Conservation (phyloP, 2,329 filamentous ascomycete genomes). For the Tricladium varicosporioides region DNA sequence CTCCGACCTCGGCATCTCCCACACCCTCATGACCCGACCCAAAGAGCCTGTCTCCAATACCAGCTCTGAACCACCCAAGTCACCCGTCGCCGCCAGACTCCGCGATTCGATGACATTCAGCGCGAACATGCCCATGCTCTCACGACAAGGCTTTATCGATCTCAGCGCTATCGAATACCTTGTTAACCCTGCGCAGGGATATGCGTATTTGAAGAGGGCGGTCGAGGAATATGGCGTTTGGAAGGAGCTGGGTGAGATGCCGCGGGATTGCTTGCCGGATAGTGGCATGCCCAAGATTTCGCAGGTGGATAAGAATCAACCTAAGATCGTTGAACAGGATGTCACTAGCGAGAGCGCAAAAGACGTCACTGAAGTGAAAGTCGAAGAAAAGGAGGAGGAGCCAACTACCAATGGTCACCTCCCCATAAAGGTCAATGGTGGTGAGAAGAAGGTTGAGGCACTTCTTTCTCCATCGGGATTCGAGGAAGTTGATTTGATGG, state of each 20-base stretch:
- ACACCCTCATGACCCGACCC: slow-evolving; percentile 16
- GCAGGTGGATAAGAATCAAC: not conserved
- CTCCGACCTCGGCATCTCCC: slow-evolving; percentile 19
- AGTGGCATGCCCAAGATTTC: slow-evolving; percentile 1
- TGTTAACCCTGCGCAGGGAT: slow-evolving; percentile 17
- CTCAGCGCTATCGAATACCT: slow-evolving; percentile 20
- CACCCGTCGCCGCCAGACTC: slow-evolving; percentile 14
- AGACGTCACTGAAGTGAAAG: not conserved
- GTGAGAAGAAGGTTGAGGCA: not conserved
- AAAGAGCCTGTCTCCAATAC: not conserved
- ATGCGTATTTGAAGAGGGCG: slow-evolving; percentile 15
- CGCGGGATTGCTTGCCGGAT: slow-evolving; percentile 21
- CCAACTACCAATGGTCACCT: not conserved
- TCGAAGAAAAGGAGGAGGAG: not conserved
- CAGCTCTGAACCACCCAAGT: not conserved
- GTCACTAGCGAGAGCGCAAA: not conserved
- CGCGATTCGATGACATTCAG: slow-evolving; percentile 19
- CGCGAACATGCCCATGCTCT: slow-evolving; percentile 43
- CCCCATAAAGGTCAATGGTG: not conserved
- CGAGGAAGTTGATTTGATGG: slow-evolving; percentile 7
- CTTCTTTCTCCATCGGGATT: not conserved
- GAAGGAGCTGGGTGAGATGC: slow-evolving; percentile 22
- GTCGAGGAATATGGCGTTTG: slow-evolving; percentile 22
- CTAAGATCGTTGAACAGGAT: too few species aligned
- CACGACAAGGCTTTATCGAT: slow-evolving; percentile 63